phyloP scores from a whole-genome alignment of 169 alveolate species.

The Cryptosporidium andersoni region DNA sequence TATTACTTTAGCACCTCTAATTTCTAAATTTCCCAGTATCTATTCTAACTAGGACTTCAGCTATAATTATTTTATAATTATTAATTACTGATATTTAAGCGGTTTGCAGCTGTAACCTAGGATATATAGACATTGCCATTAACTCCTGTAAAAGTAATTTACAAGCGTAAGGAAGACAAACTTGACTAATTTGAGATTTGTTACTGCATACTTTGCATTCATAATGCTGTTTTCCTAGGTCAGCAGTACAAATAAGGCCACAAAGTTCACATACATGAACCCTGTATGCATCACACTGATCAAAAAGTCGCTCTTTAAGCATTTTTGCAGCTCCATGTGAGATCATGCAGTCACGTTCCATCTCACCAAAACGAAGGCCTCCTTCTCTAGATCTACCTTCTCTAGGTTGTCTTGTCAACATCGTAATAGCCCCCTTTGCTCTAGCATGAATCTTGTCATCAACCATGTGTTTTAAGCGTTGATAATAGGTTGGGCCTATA shows the following conservation, averaged over 20 bases:
- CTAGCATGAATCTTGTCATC: conserved; percentile 99
- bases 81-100: conserved; percentile 30
- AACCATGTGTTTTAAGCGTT: conserved; percentile 99
- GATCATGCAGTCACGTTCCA: conserved; percentile 99
- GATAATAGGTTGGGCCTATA: conserved; percentile 99
- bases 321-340: conserved; percentile 99
- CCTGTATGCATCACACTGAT: conserved; percentile 97
- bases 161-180: conserved; percentile 98
- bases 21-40: too few relatives aligned
- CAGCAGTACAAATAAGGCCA: conserved; percentile 95
- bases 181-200: conserved; percentile 90
- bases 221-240: conserved; percentile 88
- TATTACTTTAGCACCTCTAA: too few relatives aligned
- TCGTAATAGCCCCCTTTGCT: conserved; percentile 98
- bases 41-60: neutral
- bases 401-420: conserved; percentile 99
- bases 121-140: conserved; percentile 98
- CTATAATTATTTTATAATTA: neutral
- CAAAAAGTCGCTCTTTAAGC: conserved; percentile 98
- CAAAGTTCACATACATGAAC: conserved; percentile 98
- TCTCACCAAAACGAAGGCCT: conserved; percentile 99
- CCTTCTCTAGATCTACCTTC: conserved; percentile 99
- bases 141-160: conserved; percentile 96
- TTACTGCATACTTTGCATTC: conserved; percentile 92
- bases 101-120: conserved; percentile 86